Percentiles rank a stretch among this genome's conserved stretches.
These are phyloP conservation scores for Ceriops tagal DNA, from an alignment of 345 rosid genomes.

Conservation along the genomic window DNA sequence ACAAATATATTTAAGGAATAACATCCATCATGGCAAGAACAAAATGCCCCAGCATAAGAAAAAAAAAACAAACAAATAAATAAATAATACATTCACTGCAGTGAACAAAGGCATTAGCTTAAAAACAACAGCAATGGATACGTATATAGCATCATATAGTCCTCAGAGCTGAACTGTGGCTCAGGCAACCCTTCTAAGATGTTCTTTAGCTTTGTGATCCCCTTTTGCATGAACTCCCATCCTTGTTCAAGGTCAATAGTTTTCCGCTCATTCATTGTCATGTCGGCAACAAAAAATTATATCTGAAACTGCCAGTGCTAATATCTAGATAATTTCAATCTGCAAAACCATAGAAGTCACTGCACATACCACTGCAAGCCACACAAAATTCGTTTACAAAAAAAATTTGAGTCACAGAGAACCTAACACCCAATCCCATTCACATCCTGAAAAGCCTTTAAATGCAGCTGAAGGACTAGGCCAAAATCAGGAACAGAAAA, in stretches of 20 bases:
- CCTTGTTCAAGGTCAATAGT: constrained; percentile 77
- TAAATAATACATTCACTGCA: not conserved
- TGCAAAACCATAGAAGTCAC: not conserved
- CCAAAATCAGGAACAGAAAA: not conserved
- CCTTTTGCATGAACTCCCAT: constrained; percentile 85
- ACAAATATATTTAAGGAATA: not conserved
- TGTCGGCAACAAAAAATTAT: constrained; percentile 1
- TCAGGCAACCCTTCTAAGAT: constrained; percentile 53
- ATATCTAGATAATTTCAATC: not conserved
- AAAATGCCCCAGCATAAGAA: not conserved
- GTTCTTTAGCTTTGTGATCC: constrained; percentile 71
- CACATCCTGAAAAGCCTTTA: not conserved
- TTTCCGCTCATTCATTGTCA: constrained; percentile 66
- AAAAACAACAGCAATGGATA: not conserved
- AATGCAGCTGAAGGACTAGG: not conserved
- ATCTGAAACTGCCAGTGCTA: constrained; percentile 7
- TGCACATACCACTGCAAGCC: not conserved
- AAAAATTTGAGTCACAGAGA: not conserved
- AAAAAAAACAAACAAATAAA: not conserved
- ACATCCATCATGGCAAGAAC: not conserved
- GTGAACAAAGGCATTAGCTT: not conserved
- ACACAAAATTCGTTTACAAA: not conserved
- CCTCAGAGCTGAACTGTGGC: constrained; percentile 35
- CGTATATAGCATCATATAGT: constrained; percentile 43
- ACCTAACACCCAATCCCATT: not conserved